A percentile compares a stretch with the other conserved stretches of the same genome.
Evolutionary conservation across 176 grass and related monocot species (phyloP).

Genomic region (Oryza longistaminata): DNA sequence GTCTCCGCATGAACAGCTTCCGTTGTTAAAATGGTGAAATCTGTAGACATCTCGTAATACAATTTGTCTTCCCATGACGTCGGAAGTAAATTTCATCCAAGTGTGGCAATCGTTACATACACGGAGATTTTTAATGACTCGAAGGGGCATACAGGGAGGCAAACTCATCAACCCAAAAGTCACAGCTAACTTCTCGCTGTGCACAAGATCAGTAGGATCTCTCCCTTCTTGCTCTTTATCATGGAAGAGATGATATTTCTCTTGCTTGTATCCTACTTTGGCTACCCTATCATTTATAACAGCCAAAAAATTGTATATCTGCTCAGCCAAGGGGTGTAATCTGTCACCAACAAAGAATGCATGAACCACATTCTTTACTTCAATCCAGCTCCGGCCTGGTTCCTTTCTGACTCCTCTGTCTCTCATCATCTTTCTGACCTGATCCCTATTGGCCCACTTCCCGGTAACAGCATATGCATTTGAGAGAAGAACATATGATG

Average conservation of each 20-base stretch:
- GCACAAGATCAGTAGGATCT: constrained; percentile 44
- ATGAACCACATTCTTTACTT: constrained; percentile 63
- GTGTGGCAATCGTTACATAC: constrained; percentile 67
- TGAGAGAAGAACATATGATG: constrained; percentile 68
- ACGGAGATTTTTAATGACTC: constrained; percentile 72
- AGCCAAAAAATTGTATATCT: constrained; percentile 54
- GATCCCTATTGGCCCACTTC: constrained; percentile 67
- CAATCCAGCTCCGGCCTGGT: constrained; percentile 59
- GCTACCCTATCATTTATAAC: constrained; percentile 48
- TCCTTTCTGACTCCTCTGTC: constrained; percentile 68
- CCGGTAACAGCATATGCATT: constrained; percentile 71
- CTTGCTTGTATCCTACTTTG: constrained; percentile 63
- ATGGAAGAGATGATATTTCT: constrained; percentile 54
- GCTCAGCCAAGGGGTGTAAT: constrained; percentile 49
- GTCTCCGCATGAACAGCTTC: constrained; percentile 68
- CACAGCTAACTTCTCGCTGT: constrained; percentile 73
- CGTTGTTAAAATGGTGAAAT: constrained; percentile 73
- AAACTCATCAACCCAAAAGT: constrained; percentile 57
- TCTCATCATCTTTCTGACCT: constrained; percentile 80
- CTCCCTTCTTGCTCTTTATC: constrained; percentile 62
- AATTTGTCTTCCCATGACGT: constrained; percentile 44
- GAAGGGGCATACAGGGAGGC: constrained; percentile 51
- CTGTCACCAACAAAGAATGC: constrained; percentile 71
- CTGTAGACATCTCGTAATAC: constrained; percentile 68
- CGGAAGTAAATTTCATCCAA: constrained; percentile 69